Base-by-base conservation (phyloP, 2,329 filamentous ascomycete species). In the Sarocladium brachiariae region DNA sequence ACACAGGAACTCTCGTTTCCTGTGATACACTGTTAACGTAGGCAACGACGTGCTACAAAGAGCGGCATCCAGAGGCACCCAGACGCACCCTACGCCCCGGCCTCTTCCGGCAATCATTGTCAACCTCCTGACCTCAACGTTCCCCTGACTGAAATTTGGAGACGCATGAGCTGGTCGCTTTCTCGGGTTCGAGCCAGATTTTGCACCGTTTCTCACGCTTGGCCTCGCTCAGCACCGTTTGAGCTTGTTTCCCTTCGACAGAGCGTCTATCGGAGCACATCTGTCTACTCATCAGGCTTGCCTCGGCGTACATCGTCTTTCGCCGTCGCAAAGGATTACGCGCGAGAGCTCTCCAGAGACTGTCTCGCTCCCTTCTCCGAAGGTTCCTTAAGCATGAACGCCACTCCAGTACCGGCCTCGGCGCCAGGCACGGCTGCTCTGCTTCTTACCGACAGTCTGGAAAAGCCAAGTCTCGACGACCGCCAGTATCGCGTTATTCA, bases 401-500 rank as follows among this genome's bases (percentile, higher is more conserved):
- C 64, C 49, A 57, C 62, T 35, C 59, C 62, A 46, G 31, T 52
- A 71, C 72, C 34, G 64, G 65, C 35, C 62, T 64, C 55, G 63
- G 60, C 53, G 51, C 56, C 56, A 51, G 58, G 56, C 53, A 63
- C 57, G 50, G 56, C 65, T 57, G 65, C 67, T 58, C 54, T 64
- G 57, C 56, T 65, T 54, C 53, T 89, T 57, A 83, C 88, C 30
- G 86, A 95, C 61, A 69, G 76, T 43, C 73, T 96, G 50, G 88
- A 95, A 72, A 90, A 87, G 62, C 89, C 90, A 5, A 83, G 84
- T 57, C 77, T 95, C 50, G 92, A 97, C 68, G 84, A 95, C 66
- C 82, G 92, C 50, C 79, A 82, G 27, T 99, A 99, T 66, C 80
- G 92, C 52, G 89, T 99, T 55, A 84, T 97, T 59, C 81, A 83